phyloP scores from a whole-genome alignment of 805 yeast genomes.

The Kregervanrija pseudodelftensis region DNA sequence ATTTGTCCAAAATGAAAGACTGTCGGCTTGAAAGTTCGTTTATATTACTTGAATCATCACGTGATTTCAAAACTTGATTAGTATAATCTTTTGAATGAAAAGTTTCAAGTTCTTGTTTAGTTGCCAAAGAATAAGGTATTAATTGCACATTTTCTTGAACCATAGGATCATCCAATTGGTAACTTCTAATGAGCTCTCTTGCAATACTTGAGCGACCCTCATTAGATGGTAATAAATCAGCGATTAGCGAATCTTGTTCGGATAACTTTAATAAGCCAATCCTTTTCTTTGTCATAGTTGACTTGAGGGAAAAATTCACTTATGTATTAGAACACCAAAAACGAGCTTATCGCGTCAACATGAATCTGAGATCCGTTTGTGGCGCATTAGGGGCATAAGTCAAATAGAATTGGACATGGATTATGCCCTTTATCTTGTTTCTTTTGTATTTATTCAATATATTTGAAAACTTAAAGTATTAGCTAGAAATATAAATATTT shows the following conservation, averaged over 20 bases:
- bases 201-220: constrained; percentile 42
- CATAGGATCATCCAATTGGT: constrained; percentile 23
- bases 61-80: constrained; percentile 31
- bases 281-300: too few species aligned
- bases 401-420: too few species aligned
- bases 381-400: too few species aligned
- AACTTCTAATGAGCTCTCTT: constrained; percentile 34
- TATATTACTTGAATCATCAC: constrained; percentile 16
- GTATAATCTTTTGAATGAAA: constrained; percentile 44
- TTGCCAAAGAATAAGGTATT: constrained; percentile 24
- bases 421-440: too few species aligned
- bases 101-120: constrained; percentile 31
- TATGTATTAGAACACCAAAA: too few species aligned
- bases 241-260: constrained; percentile 8
- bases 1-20: constrained; percentile 4
- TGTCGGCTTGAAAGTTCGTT: constrained; percentile 11
- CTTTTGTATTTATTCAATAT: too few species aligned
- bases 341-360: too few species aligned
- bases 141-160: constrained; percentile 13
- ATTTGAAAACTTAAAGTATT: too few species aligned
- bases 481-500: too few species aligned
- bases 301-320: too few species aligned
- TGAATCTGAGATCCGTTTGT: too few species aligned
- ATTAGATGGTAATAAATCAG: constrained; percentile 48
- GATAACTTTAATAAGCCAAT: too few species aligned